Percentiles rank a stretch among this genome's conserved stretches.
Conservation (phyloP, 2,329 filamentous ascomycete species). For the Cordyceps pruinosa region DNA sequence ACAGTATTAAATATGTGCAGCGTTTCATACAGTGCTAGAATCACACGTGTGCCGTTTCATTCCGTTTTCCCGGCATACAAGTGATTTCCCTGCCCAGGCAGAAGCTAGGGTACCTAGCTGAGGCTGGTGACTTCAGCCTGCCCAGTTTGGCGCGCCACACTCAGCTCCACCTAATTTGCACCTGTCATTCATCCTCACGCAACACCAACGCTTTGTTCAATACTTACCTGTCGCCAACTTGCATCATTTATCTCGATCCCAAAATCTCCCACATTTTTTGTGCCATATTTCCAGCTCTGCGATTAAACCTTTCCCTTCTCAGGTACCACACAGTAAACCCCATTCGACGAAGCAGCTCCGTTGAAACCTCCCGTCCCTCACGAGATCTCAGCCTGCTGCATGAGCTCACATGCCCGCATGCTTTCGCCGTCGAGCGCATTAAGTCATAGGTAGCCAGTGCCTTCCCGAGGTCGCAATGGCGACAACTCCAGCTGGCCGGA, state of each 20-base stretch:
- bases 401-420: slow-evolving; percentile 2
- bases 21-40: neutral
- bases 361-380: neutral
- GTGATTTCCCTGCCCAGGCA: too few species aligned
- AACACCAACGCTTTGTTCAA: neutral
- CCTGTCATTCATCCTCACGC: neutral
- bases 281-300: neutral
- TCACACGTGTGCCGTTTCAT: neutral
- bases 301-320: neutral
- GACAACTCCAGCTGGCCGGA: slow-evolving; percentile 54
- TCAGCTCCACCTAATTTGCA: slow-evolving; percentile 8
- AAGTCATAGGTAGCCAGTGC: neutral
- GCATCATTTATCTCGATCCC: neutral
- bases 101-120: too few species aligned
- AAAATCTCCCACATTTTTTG: neutral
- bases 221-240: slow-evolving; percentile 1
- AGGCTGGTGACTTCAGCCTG: neutral
- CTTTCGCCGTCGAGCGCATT: neutral
- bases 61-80: neutral
- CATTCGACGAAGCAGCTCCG: neutral
- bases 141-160: neutral
- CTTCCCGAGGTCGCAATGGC: slow-evolving; percentile 38
- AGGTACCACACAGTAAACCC: neutral
- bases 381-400: neutral
- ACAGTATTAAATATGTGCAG: neutral